Evolutionary conservation across 2,329 filamentous ascomycete genomes (phyloP).

Genomic region (Paecilomyces fulvus): DNA sequence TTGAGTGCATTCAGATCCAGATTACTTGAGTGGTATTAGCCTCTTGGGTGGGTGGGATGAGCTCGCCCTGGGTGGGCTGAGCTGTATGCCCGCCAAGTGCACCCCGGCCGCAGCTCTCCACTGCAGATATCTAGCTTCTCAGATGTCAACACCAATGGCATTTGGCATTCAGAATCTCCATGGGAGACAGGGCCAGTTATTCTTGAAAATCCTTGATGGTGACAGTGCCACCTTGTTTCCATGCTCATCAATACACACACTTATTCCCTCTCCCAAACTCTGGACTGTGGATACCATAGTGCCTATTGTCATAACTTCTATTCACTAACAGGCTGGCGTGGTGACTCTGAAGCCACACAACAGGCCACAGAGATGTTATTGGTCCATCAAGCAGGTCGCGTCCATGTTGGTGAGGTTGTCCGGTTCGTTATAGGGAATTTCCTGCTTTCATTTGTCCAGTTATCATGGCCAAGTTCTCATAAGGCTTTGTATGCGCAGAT

Average conservation of each 20-base stretch:
- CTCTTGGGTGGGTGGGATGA: too few relatives aligned
- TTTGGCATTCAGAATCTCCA: background rate
- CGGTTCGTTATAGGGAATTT: constrained; percentile 47
- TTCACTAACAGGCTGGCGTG: constrained; percentile 28
- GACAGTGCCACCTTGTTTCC: constrained; percentile 13
- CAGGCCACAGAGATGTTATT: constrained; percentile 61
- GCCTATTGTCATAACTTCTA: constrained; percentile 17
- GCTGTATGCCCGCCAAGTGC: too few relatives aligned
- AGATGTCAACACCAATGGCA: background rate
- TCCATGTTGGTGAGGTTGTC: constrained; percentile 90
- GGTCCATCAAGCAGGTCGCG: constrained; percentile 79
- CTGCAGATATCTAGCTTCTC: too few relatives aligned
- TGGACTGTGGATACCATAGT: constrained; percentile 20
- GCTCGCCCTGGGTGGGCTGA: too few relatives aligned
- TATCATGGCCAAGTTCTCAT: background rate
- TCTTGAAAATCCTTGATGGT: constrained; percentile 9
- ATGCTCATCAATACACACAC: constrained; percentile 38
- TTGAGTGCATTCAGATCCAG: too few relatives aligned
- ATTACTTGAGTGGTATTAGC: too few relatives aligned
- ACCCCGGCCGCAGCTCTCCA: too few relatives aligned
- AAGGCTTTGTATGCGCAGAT: constrained; percentile 32
- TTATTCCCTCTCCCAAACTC: constrained; percentile 33
- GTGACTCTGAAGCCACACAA: constrained; percentile 13
- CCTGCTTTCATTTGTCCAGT: background rate
- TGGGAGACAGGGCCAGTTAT: background rate